Percentiles rank a stretch among this genome's conserved stretches.
Conservation (phyloP, 1,284 basidiomycete genomes). For the Ceratorhiza oryzae-sativae region DNA sequence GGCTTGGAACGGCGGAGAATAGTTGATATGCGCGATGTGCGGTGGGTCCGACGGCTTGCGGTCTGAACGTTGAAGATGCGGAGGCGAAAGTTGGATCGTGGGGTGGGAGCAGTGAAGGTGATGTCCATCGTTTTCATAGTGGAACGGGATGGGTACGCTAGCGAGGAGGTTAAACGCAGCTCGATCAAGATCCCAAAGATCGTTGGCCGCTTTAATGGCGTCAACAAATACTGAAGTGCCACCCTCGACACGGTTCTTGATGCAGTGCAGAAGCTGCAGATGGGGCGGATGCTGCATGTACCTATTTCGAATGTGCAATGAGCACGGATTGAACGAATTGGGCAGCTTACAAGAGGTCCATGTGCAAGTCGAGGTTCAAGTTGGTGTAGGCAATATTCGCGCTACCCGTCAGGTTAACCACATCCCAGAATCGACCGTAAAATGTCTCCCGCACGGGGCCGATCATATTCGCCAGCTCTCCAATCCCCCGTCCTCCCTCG, state of each 20-base stretch:
- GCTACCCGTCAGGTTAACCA: slow-evolving; percentile 75
- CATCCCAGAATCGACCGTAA: slow-evolving; percentile 92
- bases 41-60: slow-evolving; percentile 42
- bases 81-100: slow-evolving; percentile 71
- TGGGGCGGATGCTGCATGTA: slow-evolving; percentile 90
- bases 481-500: slow-evolving; percentile 69
- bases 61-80: slow-evolving; percentile 39
- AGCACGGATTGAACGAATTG: not conserved
- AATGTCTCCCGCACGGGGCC: slow-evolving; percentile 87
- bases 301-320: slow-evolving; percentile 54
- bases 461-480: slow-evolving; percentile 68
- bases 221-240: slow-evolving; percentile 93
- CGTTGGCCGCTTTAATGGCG: slow-evolving; percentile 69
- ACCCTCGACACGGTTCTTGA: slow-evolving; percentile 83
- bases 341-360: slow-evolving; percentile 82
- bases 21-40: slow-evolving; percentile 76
- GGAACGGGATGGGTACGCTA: slow-evolving; percentile 76
- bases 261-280: slow-evolving; percentile 90
- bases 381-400: slow-evolving; percentile 97
- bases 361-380: slow-evolving; percentile 87
- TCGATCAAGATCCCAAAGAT: slow-evolving; percentile 61
- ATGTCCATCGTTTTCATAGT: slow-evolving; percentile 91
- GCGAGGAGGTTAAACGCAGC: slow-evolving; percentile 68
- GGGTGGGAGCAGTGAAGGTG: slow-evolving; percentile 82
- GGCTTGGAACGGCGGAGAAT: slow-evolving; percentile 95